Conservation (phyloP, 345 rosid species). For the Jatropha curcas region DNA sequence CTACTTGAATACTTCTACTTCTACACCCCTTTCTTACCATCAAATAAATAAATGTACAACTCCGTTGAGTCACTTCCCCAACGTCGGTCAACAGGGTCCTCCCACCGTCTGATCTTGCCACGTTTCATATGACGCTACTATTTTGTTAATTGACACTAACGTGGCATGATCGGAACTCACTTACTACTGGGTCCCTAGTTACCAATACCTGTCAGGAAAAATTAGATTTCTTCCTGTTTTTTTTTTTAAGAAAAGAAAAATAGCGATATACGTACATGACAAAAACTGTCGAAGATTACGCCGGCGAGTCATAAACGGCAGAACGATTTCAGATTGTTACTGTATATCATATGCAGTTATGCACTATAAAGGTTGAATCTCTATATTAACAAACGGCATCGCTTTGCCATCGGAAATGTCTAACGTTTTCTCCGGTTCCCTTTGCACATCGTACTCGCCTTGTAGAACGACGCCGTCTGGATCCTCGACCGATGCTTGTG, state of each 20-base stretch:
- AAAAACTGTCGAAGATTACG: too few relatives aligned
- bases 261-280: neutral
- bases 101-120: constrained; percentile 19
- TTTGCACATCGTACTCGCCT: neutral
- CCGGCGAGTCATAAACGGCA: constrained; percentile 1
- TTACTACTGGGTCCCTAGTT: neutral
- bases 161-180: constrained; percentile 5
- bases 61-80: neutral
- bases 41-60: neutral
- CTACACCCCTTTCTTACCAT: neutral
- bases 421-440: too few relatives aligned
- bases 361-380: neutral
- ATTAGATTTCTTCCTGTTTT: too few relatives aligned
- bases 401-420: neutral
- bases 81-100: too few relatives aligned
- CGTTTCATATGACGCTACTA: neutral
- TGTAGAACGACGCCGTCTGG: neutral
- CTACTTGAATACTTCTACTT: neutral
- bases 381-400: constrained; percentile 1
- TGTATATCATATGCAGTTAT: too few relatives aligned
- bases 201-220: too few relatives aligned
- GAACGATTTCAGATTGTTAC: neutral
- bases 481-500: neutral
- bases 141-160: neutral
- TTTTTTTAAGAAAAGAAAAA: neutral